Base-by-base conservation (phyloP, 192 early-diverging fungal species). In the Coemansia sp. region DNA sequence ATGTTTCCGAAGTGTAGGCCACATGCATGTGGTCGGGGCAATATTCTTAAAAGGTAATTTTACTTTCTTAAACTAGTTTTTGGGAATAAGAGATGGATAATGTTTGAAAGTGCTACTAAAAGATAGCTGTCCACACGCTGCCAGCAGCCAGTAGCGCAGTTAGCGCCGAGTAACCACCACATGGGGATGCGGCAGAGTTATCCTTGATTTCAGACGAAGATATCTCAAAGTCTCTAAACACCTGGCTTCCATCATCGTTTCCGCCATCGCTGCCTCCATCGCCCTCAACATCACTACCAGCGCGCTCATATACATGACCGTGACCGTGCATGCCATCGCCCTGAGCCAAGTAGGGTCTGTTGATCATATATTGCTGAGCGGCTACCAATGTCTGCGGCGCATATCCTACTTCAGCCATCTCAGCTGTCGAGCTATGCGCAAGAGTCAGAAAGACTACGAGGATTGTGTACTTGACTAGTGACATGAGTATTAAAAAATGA, bases 341-440 rank as follows among this genome's bases (percentile, higher is more conserved):
- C 11, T 18, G 63, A 11, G 54, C 40, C n/a, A 20, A 47, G 3
- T 59, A 44, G 41, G 34, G 44, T 54, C 34, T 73, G 79, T 76
- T 65, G 5, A 46, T 54, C 12, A 65, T 72, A 36, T 77, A 82
- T 72, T 75, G 72, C 43, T 82, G 71, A 29, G 69, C 67, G 12
- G 72, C 80, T 33, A 82, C 63, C 29, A 68, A 29, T 10, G 59
- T 49, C 51, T 82, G 75, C 18, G 77, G 80, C 16, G 72, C 71
- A 62, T 82, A 82, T 9, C 80, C 80, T 22, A 77, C 80, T 33
- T 82, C 80, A 41, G 33, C 71, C 16, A 34, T 59, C 11, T 59
- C 16, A 16, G 55, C 55, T 15, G 33, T 15, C 3, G 55, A 59
- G 31, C 5, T 59, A 7, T 31, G 13, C 24, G 29, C 55, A 7